Conservation (phyloP, 768 basidiomycete genomes). For the Steccherinum ochraceum region DNA sequence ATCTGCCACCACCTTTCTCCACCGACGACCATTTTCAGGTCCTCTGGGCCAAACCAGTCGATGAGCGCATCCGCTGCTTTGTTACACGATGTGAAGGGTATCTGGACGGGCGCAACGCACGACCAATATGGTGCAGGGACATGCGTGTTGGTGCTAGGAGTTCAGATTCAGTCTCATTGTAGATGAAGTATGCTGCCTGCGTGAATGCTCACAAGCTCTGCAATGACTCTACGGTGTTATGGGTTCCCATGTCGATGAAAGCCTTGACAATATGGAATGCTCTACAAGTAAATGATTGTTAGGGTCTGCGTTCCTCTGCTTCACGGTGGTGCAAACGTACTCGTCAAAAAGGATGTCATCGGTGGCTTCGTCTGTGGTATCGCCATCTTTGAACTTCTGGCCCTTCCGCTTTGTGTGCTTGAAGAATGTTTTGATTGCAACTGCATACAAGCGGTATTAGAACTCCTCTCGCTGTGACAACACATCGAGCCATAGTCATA, state of each 20-base stretch:
- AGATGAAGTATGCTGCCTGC: neutral
- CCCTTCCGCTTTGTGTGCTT: conserved; percentile 40
- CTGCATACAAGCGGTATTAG: conserved; percentile 24
- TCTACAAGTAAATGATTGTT: conserved; percentile 21
- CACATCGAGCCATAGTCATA: conserved; percentile 16
- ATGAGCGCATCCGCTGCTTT: conserved; percentile 62
- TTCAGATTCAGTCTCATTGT: neutral
- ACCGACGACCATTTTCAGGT: conserved; percentile 62
- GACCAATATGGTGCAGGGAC: conserved; percentile 66
- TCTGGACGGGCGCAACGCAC: conserved; percentile 47
- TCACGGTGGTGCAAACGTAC: conserved; percentile 26
- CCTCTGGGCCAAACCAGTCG: conserved; percentile 65
- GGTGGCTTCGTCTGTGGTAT: conserved; percentile 36
- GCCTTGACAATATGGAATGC: conserved; percentile 70
- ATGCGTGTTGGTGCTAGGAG: conserved; percentile 59
- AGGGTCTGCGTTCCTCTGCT: neutral
- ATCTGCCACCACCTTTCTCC: conserved; percentile 85
- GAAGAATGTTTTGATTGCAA: conserved; percentile 48
- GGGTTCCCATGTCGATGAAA: conserved; percentile 59
- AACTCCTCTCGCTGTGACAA: neutral
- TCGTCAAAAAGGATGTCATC: conserved; percentile 69
- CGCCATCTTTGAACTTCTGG: conserved; percentile 28
- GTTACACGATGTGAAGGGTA: conserved; percentile 54
- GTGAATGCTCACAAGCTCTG: conserved; percentile 48
- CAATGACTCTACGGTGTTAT: conserved; percentile 66